A percentile compares a stretch with the other conserved stretches of the same genome.
Conservation (phyloP, 2,329 filamentous ascomycete species). For the Parastagonospora nodorum region DNA sequence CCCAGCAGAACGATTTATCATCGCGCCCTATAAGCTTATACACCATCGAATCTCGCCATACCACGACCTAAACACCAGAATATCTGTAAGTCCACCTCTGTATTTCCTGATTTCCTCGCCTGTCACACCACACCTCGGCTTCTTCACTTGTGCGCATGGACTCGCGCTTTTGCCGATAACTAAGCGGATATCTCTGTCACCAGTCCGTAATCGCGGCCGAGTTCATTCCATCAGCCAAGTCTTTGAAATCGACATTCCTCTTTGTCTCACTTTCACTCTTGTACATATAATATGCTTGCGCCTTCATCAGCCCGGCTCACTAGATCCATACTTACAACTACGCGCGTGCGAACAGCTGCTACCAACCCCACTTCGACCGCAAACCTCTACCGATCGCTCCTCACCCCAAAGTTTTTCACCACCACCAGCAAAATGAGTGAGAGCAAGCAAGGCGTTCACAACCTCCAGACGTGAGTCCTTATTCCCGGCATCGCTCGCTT, state of each 20-base stretch:
- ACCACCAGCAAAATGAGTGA: constrained; percentile 51
- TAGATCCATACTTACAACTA: constrained; percentile 51
- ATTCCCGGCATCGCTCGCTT: constrained; percentile 4
- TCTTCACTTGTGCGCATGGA: constrained; percentile 27
- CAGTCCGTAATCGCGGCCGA: constrained; percentile 39
- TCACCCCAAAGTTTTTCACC: constrained; percentile 48
- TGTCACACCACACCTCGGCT: constrained; percentile 9
- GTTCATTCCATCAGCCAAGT: constrained; percentile 40
- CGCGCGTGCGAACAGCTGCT: constrained; percentile 43
- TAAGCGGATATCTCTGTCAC: constrained; percentile 25
- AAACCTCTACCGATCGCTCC: constrained; percentile 40
- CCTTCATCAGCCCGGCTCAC: constrained; percentile 40
- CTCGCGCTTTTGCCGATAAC: constrained; percentile 36
- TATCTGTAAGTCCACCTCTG: constrained; percentile 30
- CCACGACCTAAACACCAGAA: constrained; percentile 13
- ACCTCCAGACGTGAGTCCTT: constrained; percentile 51
- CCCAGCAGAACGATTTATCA: constrained; percentile 28
- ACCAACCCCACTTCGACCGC: constrained; percentile 31
- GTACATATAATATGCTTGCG: constrained; percentile 49
- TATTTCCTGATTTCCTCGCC: constrained; percentile 3
- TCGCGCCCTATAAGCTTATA: constrained; percentile 13
- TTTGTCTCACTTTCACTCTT: constrained; percentile 24
- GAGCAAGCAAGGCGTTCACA: constrained; percentile 53
- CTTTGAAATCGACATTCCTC: constrained; percentile 41
- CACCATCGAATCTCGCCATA: constrained; percentile 17